Percentiles rank a stretch among this genome's conserved stretches.
phyloP scores from a whole-genome alignment of 768 basidiomycete genomes.

The Tricholoma bakamatsutake region DNA sequence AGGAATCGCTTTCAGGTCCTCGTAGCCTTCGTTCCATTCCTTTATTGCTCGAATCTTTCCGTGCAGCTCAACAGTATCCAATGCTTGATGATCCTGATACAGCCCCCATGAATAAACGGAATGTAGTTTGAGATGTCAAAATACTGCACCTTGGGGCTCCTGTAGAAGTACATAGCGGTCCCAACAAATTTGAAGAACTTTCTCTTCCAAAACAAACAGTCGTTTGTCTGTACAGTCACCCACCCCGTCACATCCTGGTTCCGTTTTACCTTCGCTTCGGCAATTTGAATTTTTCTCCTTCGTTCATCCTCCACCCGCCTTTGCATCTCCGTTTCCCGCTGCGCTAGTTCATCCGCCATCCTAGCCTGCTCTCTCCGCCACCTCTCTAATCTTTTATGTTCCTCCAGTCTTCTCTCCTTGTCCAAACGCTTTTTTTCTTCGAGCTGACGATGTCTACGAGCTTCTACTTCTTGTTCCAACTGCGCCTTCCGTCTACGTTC shows the following conservation, averaged over 20 bases:
- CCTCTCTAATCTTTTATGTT: slow-evolving; percentile 44
- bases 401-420: slow-evolving; percentile 42
- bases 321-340: slow-evolving; percentile 37
- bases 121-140: slow-evolving; percentile 1
- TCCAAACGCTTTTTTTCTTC: slow-evolving; percentile 41
- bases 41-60: slow-evolving; percentile 40
- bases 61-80: slow-evolving; percentile 42
- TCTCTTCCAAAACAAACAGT: slow-evolving; percentile 54
- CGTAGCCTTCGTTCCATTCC: slow-evolving; percentile 66
- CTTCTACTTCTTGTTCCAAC: slow-evolving; percentile 41
- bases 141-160: slow-evolving; percentile 41
- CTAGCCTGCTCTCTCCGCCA: slow-evolving; percentile 47
- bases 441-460: slow-evolving; percentile 35
- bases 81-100: slow-evolving; percentile 32
- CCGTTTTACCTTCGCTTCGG: slow-evolving; percentile 35
- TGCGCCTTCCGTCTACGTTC: slow-evolving; percentile 33
- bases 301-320: slow-evolving; percentile 37
- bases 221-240: slow-evolving; percentile 55
- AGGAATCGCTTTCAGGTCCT: slow-evolving; percentile 59
- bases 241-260: slow-evolving; percentile 43
- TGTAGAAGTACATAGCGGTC: slow-evolving; percentile 41
- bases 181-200: slow-evolving; percentile 56
- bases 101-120: background rate
- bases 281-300: slow-evolving; percentile 40
- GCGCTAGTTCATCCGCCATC: slow-evolving; percentile 38